A percentile compares a stretch with the other conserved stretches of the same genome.
Evolutionary conservation across 805 yeast species (phyloP).

Genomic region (Pichia pseudocactophila): DNA sequence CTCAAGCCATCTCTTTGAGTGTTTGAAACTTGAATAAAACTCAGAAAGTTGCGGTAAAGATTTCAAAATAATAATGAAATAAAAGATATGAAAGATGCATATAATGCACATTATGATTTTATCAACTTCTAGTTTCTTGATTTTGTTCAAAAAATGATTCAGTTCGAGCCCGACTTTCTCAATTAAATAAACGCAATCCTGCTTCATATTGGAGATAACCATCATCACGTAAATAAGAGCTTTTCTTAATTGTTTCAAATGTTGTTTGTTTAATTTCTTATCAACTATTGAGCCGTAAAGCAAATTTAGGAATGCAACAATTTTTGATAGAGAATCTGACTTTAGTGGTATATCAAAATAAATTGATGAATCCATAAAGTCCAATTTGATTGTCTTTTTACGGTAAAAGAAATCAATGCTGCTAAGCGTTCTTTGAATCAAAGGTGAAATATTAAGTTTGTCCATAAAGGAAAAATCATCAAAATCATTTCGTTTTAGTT

Average conservation of each 20-base stretch:
- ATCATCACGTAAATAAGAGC: conserved; percentile 19
- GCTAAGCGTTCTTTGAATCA: conserved; percentile 1
- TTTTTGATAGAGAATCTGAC: conserved; percentile 1
- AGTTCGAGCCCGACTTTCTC: conserved; percentile 14
- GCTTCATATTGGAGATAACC: conserved; percentile 18
- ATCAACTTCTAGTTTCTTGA: conserved; percentile 9
- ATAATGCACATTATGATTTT: conserved; percentile 8
- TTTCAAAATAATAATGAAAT: conserved; percentile 14
- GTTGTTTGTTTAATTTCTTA: neutral
- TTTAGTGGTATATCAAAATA: conserved; percentile 5
- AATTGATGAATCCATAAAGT: conserved; percentile 2
- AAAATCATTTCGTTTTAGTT: conserved; percentile 7
- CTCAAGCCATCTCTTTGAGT: conserved; percentile 10
- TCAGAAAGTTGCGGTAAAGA: conserved; percentile 10
- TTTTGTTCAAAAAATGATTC: conserved; percentile 7
- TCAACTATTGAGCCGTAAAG: conserved; percentile 3
- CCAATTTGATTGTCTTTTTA: conserved; percentile 2
- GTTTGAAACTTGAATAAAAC: conserved; percentile 5
- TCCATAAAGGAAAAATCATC: neutral
- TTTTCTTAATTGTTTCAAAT: conserved; percentile 15
- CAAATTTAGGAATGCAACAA: conserved; percentile 5
- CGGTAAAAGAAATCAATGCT: conserved; percentile 2
- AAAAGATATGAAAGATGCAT: conserved; percentile 19
- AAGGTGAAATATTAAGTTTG: conserved; percentile 2
- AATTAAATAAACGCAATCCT: conserved; percentile 8